phyloP scores from a whole-genome alignment of 2,329 filamentous ascomycete genomes.

The Dissoconium aciculare region DNA sequence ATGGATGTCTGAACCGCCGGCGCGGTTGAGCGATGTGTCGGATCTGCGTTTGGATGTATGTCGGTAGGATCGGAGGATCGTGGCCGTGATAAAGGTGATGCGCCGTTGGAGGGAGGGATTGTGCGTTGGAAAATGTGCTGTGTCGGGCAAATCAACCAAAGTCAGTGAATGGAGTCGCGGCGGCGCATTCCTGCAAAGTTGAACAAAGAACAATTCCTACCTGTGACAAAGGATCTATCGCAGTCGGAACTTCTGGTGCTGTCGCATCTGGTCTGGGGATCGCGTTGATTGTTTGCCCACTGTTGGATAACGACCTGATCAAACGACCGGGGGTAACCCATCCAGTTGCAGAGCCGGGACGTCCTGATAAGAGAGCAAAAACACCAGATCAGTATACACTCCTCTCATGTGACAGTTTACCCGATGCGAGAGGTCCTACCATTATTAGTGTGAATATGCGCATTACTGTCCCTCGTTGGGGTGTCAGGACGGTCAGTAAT shows the following conservation, averaged over 20 bases:
- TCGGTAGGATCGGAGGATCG: conserved; percentile 19
- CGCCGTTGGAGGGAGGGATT: too few relatives aligned
- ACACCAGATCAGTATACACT: too few relatives aligned
- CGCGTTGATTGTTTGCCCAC: conserved; percentile 9
- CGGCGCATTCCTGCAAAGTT: conserved; percentile 1
- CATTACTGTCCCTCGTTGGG: conserved; percentile 6
- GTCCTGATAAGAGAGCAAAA: too few relatives aligned
- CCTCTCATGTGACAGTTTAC: too few relatives aligned
- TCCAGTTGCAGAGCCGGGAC: conserved; percentile 11
- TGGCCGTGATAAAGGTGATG: too few relatives aligned
- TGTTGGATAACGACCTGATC: conserved; percentile 14
- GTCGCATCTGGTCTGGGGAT: too few relatives aligned
- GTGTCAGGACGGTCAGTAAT: conserved; percentile 7
- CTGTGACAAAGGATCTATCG: conserved; percentile 53
- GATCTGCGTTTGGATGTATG: too few relatives aligned
- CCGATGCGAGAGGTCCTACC: too few relatives aligned
- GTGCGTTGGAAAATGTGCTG: conserved; percentile 49
- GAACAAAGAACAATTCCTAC: conserved; percentile 30
- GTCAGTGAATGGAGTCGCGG: conserved; percentile 2
- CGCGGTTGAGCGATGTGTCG: conserved; percentile 3
- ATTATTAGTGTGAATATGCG: conserved; percentile 4
- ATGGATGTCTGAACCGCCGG: conserved; percentile 9
- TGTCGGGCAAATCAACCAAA: conserved; percentile 10
- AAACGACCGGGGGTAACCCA: conserved; percentile 15
- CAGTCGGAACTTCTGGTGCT: conserved; percentile 31